These are phyloP conservation scores for Pyrenophora teres DNA, from an alignment of 2,329 filamentous ascomycete species.

Conservation along the genomic window DNA sequence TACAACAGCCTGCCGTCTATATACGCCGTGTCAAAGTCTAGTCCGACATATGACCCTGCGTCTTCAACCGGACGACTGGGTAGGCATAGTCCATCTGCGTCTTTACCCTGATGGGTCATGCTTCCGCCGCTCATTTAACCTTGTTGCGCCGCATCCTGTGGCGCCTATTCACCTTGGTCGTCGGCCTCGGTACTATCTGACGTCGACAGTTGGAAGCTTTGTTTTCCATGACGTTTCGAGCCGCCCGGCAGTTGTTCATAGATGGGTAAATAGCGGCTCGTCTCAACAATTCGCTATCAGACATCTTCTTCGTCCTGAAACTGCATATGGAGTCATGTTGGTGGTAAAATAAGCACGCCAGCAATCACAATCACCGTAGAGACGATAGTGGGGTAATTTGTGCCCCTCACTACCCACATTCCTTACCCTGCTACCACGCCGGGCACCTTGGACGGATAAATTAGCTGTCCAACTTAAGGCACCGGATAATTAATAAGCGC, in stretches of 20 bases:
- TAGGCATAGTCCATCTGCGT: slow-evolving; percentile 8
- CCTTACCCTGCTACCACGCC: slow-evolving; percentile 6
- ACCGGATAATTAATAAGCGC: slow-evolving; percentile 25
- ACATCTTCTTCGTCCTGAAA: not conserved
- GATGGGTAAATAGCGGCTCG: slow-evolving; percentile 12
- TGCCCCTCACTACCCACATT: slow-evolving; percentile 23
- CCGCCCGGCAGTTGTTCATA: slow-evolving; percentile 3
- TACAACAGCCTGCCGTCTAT: slow-evolving; percentile 24
- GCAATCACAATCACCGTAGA: slow-evolving; percentile 10
- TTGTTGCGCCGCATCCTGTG: slow-evolving; percentile 16
- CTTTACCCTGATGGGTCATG: slow-evolving; percentile 23
- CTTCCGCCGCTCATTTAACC: slow-evolving; percentile 28
- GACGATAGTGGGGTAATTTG: slow-evolving; percentile 20
- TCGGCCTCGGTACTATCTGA: not conserved
- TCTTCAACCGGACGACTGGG: slow-evolving; percentile 30
- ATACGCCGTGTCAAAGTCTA: slow-evolving; percentile 29
- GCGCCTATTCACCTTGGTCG: slow-evolving; percentile 3
- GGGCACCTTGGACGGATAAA: slow-evolving; percentile 18
- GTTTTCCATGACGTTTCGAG: too few relatives aligned
- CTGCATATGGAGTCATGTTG: slow-evolving; percentile 6
- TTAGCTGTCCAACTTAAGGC: slow-evolving; percentile 16
- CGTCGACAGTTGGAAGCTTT: not conserved
- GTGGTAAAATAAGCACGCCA: slow-evolving; percentile 8
- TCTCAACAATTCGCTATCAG: slow-evolving; percentile 6
- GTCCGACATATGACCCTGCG: slow-evolving; percentile 23